Conservation (phyloP, 495 filamentous ascomycete genomes). For the Chlorociboria aeruginascens region DNA sequence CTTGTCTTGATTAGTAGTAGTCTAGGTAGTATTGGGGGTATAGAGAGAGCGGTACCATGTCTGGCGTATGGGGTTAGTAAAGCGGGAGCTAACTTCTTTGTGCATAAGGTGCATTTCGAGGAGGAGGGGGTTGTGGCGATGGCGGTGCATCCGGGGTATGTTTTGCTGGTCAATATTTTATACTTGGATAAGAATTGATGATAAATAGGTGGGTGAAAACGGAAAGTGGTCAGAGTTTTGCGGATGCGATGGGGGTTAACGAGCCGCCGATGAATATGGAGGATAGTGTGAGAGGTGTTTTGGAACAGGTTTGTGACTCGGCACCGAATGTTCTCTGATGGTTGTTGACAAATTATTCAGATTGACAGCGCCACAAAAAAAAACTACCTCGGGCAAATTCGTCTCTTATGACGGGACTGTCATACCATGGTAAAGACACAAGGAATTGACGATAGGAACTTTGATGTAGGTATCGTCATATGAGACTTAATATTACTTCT, state of each 20-base stretch:
- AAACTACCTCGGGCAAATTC: conserved; percentile 9
- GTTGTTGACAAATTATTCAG: neutral
- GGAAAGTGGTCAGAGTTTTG: conserved; percentile 24
- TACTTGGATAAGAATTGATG: neutral
- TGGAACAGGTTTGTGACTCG: conserved; percentile 22
- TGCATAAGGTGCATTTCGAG: conserved; percentile 30
- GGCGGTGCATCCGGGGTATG: conserved; percentile 30
- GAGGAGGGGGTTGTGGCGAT: conserved; percentile 22
- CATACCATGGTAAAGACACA: conserved; percentile 1
- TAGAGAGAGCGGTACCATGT: conserved; percentile 18
- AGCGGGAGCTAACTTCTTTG: conserved; percentile 29
- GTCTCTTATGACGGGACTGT: conserved; percentile 7
- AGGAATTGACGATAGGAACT: too few species aligned
- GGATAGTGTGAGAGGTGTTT: conserved; percentile 19
- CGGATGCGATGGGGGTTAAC: conserved; percentile 21
- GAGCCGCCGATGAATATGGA: conserved; percentile 24
- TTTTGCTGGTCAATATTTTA: neutral
- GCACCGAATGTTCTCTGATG: neutral
- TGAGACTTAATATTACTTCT: too few species aligned
- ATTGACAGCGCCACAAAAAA: conserved; percentile 3
- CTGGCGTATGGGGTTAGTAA: conserved; percentile 30
- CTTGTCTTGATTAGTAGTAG: conserved; percentile 23
- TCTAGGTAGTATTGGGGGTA: conserved; percentile 22
- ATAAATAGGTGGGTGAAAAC: conserved; percentile 29
- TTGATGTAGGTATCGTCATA: too few species aligned